Base-by-base conservation (phyloP, 2,329 filamentous ascomycete species). In the Monosporascus sp. region DNA sequence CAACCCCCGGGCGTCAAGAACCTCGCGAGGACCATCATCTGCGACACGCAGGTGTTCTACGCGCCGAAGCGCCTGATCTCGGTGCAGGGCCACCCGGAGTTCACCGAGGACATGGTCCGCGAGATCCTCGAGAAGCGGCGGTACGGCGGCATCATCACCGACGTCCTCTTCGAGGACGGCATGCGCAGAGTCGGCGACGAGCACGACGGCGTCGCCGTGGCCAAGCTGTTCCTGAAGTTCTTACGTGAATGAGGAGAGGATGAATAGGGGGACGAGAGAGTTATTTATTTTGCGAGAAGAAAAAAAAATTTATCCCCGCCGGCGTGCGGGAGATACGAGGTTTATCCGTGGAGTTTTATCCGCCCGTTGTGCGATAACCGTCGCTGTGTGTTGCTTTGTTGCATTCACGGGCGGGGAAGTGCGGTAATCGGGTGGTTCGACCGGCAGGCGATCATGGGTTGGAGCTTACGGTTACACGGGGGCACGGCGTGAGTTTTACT, bases 31-130 rank as follows among this genome's bases (percentile, higher is more conserved):
- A 88, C 87, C 2, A 77, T 79, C 3, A 72, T 77, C 46, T 95
- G 91, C 72, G 72, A 78, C 9, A 84, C 91, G n/a, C 91, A 96
- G 69, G 88, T 85, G 56, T 90, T 95, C 81, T 88, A 94, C 66
- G 70, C 78, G 20, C 81, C 85, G 8, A 75, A 78, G 43, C 78
- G 79, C 37, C 75, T 89, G 55, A 85, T 95, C 56, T 86, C 89
- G 0, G 82, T 96, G 1, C 91, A 96, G 73, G 91, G 90, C 6
- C 91, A 96, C 69, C 91, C 91, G 1, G 91, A 96, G 69, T 94
- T 93, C 67, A 88, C 79, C 4, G 77, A 78, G 55, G 79, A 84
- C 17, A 91, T 95, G 59, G 81, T 91, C 62, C 75, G 73, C 18
- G 86, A 90, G 68, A 71, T 95, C 38, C 70, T 93, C 51, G 76